Base-by-base conservation (phyloP, 192 early-diverging fungal genomes). In the Tieghemiomyces parasiticus region DNA sequence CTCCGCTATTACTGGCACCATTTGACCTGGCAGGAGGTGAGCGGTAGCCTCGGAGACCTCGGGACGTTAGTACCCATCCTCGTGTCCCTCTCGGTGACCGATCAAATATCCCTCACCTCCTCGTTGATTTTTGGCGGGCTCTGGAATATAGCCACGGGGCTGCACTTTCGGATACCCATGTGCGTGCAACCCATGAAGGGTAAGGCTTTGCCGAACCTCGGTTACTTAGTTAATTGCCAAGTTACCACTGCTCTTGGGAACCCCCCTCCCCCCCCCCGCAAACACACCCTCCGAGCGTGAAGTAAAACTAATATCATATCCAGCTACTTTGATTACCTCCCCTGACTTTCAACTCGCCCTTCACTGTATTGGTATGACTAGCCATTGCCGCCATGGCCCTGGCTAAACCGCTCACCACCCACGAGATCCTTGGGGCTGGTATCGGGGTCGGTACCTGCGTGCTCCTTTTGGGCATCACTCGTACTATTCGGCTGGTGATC, bases 131-230 rank as follows among this genome's bases (percentile, higher is more conserved):
- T 91, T 75, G 89, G 89, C 58, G 92, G 92, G 22, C 64, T 90
- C 28, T 94, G 83, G 85, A 92, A 92, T 59, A 91, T 94, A 47
- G 29, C 84, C 45, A 82, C 84, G 0, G 92, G 89, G 22, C 60
- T 87, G 13, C 65, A 80, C 42, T 92, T 85, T 62, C 79, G 82
- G 50, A 79, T 90, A 31, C 90, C 90, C 29, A 87, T 93, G 74
- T 87, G 87, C 65, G 91, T 93, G 28, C 91, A 93, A 67, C 91
- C 91, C 44, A 93, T 91, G 91, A 93, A 90, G 72, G 81, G 81
- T 81, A 74, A 65, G 74, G 48, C 6, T 1, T 6, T 52, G 24
- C 26, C 22, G 24, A 25, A 3, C 46, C 8, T 47, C n/a, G n/a
- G n/a, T 47, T 47, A 6, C 3, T 22, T 22, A 3, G 25, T 47